phyloP scores from a whole-genome alignment of 2,329 filamentous ascomycete species.

The Epichloe gansuensis region DNA sequence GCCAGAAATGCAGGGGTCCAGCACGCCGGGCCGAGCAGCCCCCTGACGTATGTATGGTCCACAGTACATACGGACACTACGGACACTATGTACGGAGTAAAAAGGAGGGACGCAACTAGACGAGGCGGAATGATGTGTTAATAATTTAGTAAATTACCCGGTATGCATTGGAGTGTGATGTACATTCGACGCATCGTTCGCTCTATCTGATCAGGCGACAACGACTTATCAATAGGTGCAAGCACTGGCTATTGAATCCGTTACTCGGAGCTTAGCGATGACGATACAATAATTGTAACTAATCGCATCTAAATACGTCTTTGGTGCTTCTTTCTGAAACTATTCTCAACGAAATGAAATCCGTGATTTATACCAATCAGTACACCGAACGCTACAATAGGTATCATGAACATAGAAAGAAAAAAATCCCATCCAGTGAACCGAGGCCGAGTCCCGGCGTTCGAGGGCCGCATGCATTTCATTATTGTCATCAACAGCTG shows the following conservation, averaged over 20 bases:
- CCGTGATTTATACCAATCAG: background rate
- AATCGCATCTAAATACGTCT: background rate
- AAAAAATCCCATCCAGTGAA: background rate
- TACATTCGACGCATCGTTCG: no score
- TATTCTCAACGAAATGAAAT: background rate
- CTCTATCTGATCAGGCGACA: no score
- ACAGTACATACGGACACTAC: no score
- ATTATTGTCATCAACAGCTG: background rate
- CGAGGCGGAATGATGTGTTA: no score
- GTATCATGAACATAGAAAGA: constrained; percentile 3
- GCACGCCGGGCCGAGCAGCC: background rate
- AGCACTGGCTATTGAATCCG: no score
- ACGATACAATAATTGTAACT: no score
- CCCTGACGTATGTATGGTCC: background rate
- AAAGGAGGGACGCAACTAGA: no score
- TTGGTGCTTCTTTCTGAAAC: background rate
- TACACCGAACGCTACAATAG: constrained; percentile 2
- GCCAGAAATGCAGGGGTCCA: background rate
- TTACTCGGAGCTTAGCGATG: no score
- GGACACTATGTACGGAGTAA: background rate
- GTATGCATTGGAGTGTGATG: no score
- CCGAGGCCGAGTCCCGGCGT: background rate
- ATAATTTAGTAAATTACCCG: no score
- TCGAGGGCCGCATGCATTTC: background rate
- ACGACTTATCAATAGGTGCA: no score